These are phyloP conservation scores for Saksenaea oblongispora DNA, from an alignment of 371 early-diverging fungal genomes.

Conservation along the genomic window DNA sequence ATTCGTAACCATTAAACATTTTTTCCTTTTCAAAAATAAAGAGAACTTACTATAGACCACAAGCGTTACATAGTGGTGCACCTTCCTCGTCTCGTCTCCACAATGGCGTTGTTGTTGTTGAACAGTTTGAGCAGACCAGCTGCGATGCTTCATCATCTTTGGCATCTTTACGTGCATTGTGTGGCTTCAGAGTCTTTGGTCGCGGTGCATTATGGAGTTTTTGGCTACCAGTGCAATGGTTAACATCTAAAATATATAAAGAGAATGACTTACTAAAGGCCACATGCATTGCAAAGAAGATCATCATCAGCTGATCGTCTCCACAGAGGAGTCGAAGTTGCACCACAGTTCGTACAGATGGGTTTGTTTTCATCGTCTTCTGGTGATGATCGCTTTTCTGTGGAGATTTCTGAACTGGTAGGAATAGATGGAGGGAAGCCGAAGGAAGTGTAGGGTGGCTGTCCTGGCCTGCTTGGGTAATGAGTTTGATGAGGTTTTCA, in stretches of 20 bases:
- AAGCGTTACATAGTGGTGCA: conserved; percentile 92
- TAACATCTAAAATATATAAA: background rate
- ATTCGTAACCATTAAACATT: too few species aligned
- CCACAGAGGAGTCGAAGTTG: conserved; percentile 91
- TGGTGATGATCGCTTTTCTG: conserved; percentile 9
- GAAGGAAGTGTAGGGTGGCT: background rate
- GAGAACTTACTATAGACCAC: conserved; percentile 85
- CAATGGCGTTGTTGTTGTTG: conserved; percentile 88
- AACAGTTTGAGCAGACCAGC: conserved; percentile 82
- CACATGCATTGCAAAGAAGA: conserved; percentile 91
- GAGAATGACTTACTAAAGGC: conserved; percentile 63
- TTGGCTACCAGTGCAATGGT: conserved; percentile 18
- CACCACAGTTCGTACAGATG: conserved; percentile 80
- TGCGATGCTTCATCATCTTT: conserved; percentile 4
- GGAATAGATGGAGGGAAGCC: conserved; percentile 5
- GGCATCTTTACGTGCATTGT: background rate
- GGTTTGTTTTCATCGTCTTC: conserved; percentile 14
- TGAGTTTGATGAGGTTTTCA: background rate
- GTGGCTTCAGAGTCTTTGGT: conserved; percentile 46
- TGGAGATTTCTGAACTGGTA: conserved; percentile 6
- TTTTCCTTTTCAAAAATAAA: background rate
- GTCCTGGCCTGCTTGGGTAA: background rate
- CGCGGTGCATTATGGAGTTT: conserved; percentile 96
- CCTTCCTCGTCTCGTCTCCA: conserved; percentile 93
- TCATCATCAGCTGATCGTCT: conserved; percentile 78